Evolutionary conservation across 495 filamentous ascomycete species (phyloP), one percentile per base, ranked within the genome.

Genomic region (Platismatia glauca): DNA sequence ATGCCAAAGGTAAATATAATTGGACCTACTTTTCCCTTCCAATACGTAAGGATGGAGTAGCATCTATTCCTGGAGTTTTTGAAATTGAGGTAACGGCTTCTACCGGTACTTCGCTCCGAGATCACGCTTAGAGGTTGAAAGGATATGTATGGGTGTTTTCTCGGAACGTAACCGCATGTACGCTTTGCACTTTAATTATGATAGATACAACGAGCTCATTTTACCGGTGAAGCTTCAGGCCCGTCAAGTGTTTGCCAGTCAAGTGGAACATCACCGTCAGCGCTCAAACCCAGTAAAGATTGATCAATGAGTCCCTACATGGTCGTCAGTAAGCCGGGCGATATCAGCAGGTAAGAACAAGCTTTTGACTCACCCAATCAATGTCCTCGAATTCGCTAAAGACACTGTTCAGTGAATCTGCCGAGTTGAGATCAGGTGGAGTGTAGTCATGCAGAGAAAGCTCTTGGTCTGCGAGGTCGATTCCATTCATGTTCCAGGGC

Each of bases 361-460:
- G 12, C 4, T 31, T 13, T 58, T 2, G 57, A 22, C 41, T 60
- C 16, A 60, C 58, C 58, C 58, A 60, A 29, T 60, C 44, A 15
- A 60, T 37, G 12, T 60, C 37, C 13, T 60, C 43, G n/a, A 48
- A 37, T 13, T 60, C 58, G 13, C 12, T 50, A 18, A 60, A 60
- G 15, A 48, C 39, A 24, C 41, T 60, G 16, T 48, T 50, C 29
- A 60, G 58, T 24, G 41, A 18, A 22, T 50, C 43, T 7, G 44
- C 22, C 24, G 20, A 16, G 22, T 2, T 15, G 9, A 20, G 9
- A 13, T n/a, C 27, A 44, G 37, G 27, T 38, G 33, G 33, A 31
- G n/a, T 5, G 18, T 41, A 43, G 7, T 41, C 12, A 8, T 43
- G 7, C 22, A 4, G 4, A 43, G 22, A 2, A 11, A 43, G 3